Evolutionary conservation across 305 asterid species (phyloP).

Genomic region (Solanum hybrid): DNA sequence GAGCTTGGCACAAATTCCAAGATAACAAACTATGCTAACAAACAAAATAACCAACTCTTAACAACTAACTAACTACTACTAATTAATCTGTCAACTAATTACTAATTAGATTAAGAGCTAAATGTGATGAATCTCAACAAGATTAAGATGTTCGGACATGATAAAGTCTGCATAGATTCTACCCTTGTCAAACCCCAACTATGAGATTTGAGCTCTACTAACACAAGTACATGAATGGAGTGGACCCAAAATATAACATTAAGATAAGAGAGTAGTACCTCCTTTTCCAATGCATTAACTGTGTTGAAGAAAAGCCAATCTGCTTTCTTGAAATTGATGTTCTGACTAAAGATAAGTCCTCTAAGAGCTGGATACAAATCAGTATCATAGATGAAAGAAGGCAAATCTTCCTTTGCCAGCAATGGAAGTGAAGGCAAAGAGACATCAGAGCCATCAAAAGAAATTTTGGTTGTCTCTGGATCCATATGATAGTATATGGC

Average conservation of each 20-base stretch:
- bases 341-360: conserved; percentile 10
- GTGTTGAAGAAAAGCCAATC: conserved; percentile 34
- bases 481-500: conserved; percentile 1
- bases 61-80: no score
- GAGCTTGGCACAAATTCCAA: no score
- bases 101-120: no score
- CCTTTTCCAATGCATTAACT: conserved; percentile 24
- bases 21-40: no score
- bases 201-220: background rate
- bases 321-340: conserved; percentile 19
- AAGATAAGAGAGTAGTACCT: conserved; percentile 10
- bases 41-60: no score
- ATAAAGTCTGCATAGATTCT: no score
- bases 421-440: conserved; percentile 1
- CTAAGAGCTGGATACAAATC: conserved; percentile 9
- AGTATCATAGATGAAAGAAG: conserved; percentile 9
- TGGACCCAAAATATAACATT: background rate
- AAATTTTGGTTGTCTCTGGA: background rate
- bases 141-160: no score
- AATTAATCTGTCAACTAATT: no score
- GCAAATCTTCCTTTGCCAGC: conserved; percentile 22
- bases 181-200: background rate
- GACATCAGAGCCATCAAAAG: background rate
- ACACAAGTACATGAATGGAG: background rate
- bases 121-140: no score